Conservation (phyloP, 1,139 yeast genomes). For the Zygoascus sp. region DNA sequence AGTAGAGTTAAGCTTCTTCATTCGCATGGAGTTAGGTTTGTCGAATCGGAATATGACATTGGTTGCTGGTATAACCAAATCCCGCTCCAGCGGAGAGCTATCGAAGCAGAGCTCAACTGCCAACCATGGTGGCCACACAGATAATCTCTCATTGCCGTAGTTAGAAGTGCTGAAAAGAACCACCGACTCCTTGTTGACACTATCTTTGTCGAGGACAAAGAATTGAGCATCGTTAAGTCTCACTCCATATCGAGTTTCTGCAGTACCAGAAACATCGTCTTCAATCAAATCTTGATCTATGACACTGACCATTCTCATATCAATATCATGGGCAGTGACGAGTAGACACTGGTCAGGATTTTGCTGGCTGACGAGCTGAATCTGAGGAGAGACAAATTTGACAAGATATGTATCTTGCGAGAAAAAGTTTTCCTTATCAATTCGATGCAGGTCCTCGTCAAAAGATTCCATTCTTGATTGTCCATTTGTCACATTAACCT, state of each 20-base stretch:
- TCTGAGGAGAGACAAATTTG: conserved; percentile 78
- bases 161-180: conserved; percentile 39
- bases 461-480: conserved; percentile 41
- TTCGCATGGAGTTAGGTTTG: conserved; percentile 62
- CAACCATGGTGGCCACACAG: conserved; percentile 81
- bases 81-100: conserved; percentile 49
- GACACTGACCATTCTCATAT: conserved; percentile 57
- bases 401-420: conserved; percentile 61
- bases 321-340: conserved; percentile 67
- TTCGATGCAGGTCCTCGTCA: conserved; percentile 48
- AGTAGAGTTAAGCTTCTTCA: conserved; percentile 26
- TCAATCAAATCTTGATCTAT: conserved; percentile 46
- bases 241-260: conserved; percentile 72
- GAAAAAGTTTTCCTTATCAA: conserved; percentile 40
- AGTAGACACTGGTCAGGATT: conserved; percentile 63
- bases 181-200: conserved; percentile 41
- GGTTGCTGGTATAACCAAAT: conserved; percentile 59
- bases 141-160: conserved; percentile 37
- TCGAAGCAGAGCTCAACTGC: conserved; percentile 68
- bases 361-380: conserved; percentile 68
- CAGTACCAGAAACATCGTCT: conserved; percentile 46
- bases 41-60: conserved; percentile 59
- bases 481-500: conserved; percentile 18
- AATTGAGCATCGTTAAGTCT: conserved; percentile 64
- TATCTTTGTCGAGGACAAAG: conserved; percentile 56